phyloP scores from a whole-genome alignment of 2,329 filamentous ascomycete species.

The Xylaria sp. region DNA sequence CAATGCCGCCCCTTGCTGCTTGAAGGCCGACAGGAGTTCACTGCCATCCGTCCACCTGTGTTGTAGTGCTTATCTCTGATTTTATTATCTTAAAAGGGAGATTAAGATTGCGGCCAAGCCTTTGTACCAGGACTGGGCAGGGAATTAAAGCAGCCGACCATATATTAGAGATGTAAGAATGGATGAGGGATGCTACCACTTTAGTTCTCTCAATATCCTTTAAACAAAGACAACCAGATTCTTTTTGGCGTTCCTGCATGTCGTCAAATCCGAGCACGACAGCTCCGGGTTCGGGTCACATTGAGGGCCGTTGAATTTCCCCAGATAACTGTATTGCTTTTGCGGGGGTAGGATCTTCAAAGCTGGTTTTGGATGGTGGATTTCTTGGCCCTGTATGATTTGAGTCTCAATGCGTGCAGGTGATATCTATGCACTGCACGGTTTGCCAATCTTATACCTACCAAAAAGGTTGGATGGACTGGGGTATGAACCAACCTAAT shows the following conservation, averaged over 20 bases:
- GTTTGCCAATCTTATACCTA: conserved; percentile 6
- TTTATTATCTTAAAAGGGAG: background rate
- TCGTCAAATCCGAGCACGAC: conserved; percentile 14
- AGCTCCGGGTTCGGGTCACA: background rate
- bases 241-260: background rate
- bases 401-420: conserved; percentile 21
- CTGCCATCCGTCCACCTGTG: background rate
- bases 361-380: conserved; percentile 1
- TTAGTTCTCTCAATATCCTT: background rate
- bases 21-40: background rate
- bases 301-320: background rate
- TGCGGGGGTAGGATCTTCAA: background rate
- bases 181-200: background rate
- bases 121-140: background rate
- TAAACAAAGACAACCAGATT: conserved; percentile 7
- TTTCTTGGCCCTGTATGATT: conserved; percentile 13
- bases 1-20: background rate
- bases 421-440: conserved; percentile 9
- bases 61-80: background rate
- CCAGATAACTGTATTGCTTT: background rate
- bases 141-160: background rate
- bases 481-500: conserved; percentile 15
- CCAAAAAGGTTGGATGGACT: conserved; percentile 6
- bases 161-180: background rate
- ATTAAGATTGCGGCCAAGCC: background rate